These are phyloP conservation scores for Coprinellus aureogranulatus DNA, from an alignment of 768 basidiomycete genomes.

Conservation along the genomic window DNA sequence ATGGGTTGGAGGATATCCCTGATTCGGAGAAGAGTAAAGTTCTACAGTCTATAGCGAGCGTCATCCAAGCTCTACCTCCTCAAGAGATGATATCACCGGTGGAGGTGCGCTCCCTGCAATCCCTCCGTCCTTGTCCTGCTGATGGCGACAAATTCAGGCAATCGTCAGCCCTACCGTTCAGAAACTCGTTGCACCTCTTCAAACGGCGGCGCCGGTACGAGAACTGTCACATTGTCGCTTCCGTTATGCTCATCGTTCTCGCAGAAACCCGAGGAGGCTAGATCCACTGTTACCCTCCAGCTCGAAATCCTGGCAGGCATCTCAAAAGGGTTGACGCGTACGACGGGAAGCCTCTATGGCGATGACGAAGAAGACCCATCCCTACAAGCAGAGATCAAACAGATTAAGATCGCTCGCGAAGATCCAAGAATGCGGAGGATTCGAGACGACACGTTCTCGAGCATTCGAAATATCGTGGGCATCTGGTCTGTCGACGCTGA, in stretches of 20 bases:
- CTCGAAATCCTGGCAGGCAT: conserved; percentile 82
- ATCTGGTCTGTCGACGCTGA: conserved; percentile 80
- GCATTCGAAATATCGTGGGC: conserved; percentile 59
- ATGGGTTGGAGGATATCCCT: conserved; percentile 68
- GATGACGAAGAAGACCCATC: conserved; percentile 57
- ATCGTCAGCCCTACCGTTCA: conserved; percentile 75
- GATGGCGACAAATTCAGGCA: too few species aligned
- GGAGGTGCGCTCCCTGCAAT: too few species aligned
- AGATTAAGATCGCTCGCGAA: conserved; percentile 57
- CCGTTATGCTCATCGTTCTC: background rate
- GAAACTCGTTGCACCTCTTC: conserved; percentile 62
- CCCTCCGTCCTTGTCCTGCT: too few species aligned
- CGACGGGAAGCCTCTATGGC: conserved; percentile 63
- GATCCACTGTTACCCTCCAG: conserved; percentile 61
- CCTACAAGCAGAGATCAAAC: conserved; percentile 47
- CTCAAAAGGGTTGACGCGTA: conserved; percentile 81
- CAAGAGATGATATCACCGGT: too few species aligned
- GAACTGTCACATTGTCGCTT: background rate
- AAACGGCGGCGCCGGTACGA: conserved; percentile 53
- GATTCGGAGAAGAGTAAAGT: conserved; percentile 89
- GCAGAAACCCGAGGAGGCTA: conserved; percentile 74
- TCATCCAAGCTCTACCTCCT: conserved; percentile 86
- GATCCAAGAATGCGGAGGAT: conserved; percentile 63
- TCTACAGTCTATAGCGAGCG: conserved; percentile 87
- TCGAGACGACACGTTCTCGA: conserved; percentile 63